Base-by-base conservation (phyloP, 1,139 yeast species). In the Saccharomycopsis phalli region DNA sequence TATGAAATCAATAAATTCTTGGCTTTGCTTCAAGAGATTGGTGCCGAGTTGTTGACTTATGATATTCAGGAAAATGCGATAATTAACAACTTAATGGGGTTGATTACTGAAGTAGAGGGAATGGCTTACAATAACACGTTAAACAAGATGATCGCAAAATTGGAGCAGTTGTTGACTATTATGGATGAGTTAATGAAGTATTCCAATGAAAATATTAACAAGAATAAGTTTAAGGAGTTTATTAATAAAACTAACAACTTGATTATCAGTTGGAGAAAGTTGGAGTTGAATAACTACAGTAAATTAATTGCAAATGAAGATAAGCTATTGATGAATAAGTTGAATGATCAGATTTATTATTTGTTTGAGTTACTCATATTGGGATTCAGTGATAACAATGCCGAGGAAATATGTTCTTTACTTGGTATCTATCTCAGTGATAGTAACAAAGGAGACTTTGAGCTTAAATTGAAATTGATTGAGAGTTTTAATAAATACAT, bases 121-220 rank as follows among this genome's bases (percentile, higher is more conserved):
- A 79, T 67, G 52, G 74, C 94, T 0, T 66, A 76, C 3, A 65
- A 68, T 28, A 74, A 82, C 0, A 93, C 98, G 1, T 63, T 91
- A 37, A 91, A 91, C 7, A 72, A 81, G 50, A 69, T 80, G 47
- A 66, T 93, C 38, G 84, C 81, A 41, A 87, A 87, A 59, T 63
- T 87, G 34, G 98, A 93, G 58, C 95, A 84, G 55, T 74, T 88
- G 25, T 83, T 83, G 53, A 81, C 86, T 0, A 76, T 74, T 53
- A 67, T 88, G 48, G 71, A 81, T 19, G 97, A 91, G 57, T 93
- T 98, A 97, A 93, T 91, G 56, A 81, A 83, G 50, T 87, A 83
- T 59, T 95, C 98, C n/a, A 21, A 14, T 11, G 36, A 37, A 14
- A 22, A 35, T 7, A 14, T 26, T 5, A 32, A 38, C 29, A 44